Percentiles rank a stretch among this genome's conserved stretches.
These are phyloP conservation scores for Azolla pinnata DNA, from an alignment of 75 land plant genomes.

Conservation along the genomic window DNA sequence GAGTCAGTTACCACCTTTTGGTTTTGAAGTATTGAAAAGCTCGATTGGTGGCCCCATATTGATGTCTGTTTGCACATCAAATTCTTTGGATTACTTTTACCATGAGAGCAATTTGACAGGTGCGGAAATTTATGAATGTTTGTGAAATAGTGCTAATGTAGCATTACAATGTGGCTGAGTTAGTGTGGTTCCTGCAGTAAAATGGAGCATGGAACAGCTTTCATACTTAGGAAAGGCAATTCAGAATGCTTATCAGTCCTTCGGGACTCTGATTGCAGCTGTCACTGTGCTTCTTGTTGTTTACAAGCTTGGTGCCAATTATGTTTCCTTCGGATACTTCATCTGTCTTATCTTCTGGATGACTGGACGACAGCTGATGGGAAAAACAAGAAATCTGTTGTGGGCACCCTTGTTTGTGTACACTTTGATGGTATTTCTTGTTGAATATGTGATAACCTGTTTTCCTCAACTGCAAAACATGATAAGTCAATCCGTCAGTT, in stretches of 20 bases:
- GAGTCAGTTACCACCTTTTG: conserved; percentile 65
- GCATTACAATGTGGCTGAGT: no score
- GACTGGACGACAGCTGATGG: conserved; percentile 82
- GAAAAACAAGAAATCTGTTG: conserved; percentile 52
- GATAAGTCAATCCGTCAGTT: conserved; percentile 36
- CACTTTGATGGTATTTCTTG: conserved; percentile 47
- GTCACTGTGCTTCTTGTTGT: conserved; percentile 68
- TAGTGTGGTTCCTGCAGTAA: conserved; percentile 40
- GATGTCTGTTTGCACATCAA: conserved; percentile 66
- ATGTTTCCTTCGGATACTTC: conserved; percentile 81
- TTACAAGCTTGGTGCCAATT: conserved; percentile 67
- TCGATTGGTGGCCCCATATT: conserved; percentile 66
- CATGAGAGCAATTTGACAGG: conserved; percentile 10
- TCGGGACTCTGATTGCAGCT: conserved; percentile 79
- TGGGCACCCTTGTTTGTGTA: conserved; percentile 82
- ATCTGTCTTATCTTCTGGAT: conserved; percentile 82
- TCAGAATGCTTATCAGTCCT: conserved; percentile 59
- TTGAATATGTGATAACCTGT: conserved; percentile 55
- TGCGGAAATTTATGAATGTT: no score
- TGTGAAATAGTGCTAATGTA: no score
- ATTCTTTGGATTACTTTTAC: conserved; percentile 23
- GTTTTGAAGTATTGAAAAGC: conserved; percentile 67
- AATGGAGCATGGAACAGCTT: conserved; percentile 57
- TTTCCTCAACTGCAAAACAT: conserved; percentile 45
- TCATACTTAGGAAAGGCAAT: conserved; percentile 51